phyloP scores from a whole-genome alignment of 805 yeast species.

The Ogataea pini region DNA sequence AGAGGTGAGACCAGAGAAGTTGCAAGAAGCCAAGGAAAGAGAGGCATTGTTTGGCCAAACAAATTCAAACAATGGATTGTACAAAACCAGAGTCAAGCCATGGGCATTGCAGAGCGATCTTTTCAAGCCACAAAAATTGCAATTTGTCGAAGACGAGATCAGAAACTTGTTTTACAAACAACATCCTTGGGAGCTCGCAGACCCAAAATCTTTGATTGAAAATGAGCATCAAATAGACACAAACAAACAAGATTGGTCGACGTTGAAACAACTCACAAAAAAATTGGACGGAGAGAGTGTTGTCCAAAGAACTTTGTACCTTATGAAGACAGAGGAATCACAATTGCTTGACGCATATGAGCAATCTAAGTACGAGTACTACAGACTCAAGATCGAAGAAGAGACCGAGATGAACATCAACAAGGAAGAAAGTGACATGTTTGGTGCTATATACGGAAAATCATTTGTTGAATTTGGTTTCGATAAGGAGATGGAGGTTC shows the following conservation, averaged over 20 bases:
- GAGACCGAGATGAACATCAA: constrained; percentile 73
- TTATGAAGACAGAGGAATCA: constrained; percentile 41
- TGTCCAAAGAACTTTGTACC: constrained; percentile 68
- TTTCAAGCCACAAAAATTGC: constrained; percentile 53
- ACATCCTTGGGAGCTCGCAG: constrained; percentile 97
- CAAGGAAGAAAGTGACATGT: constrained; percentile 82
- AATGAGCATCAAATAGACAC: constrained; percentile 58
- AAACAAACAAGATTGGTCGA: constrained; percentile 68
- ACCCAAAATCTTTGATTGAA: constrained; percentile 84
- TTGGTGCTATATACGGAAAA: constrained; percentile 71
- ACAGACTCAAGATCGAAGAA: constrained; percentile 78
- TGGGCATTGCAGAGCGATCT: constrained; percentile 42
- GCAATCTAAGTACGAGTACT: constrained; percentile 84
- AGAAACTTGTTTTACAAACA: constrained; percentile 82
- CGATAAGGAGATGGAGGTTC: constrained; percentile 65
- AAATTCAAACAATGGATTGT: constrained; percentile 27
- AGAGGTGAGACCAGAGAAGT: constrained; percentile 37
- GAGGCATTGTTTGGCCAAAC: constrained; percentile 23
- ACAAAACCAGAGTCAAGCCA: constrained; percentile 49
- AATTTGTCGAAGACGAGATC: constrained; percentile 74
- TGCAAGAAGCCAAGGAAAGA: constrained; percentile 25
- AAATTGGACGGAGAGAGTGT: constrained; percentile 89
- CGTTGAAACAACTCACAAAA: constrained; percentile 67
- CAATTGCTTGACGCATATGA: constrained; percentile 71
- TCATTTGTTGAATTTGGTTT: constrained; percentile 68